A percentile compares a stretch with the other conserved stretches of the same genome.
Evolutionary conservation across 75 land plant genomes (phyloP).

Genomic region (Chamaecyparis obtusa): DNA sequence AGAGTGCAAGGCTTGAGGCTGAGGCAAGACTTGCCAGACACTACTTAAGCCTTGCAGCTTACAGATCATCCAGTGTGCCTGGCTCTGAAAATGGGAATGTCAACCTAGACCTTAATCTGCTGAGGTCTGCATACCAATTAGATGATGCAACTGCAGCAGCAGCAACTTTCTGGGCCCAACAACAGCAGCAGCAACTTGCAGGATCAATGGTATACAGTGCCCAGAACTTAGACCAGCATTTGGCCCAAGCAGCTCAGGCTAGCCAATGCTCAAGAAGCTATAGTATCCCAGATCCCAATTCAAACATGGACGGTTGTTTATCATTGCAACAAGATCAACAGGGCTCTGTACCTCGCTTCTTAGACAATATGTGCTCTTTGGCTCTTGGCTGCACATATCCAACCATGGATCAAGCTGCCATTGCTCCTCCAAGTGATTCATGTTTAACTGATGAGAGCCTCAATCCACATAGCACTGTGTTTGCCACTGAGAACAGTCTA

Average conservation of each 20-base stretch:
- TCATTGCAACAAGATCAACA: constrained; percentile 6
- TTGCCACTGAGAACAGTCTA: background rate
- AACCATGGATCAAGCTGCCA: background rate
- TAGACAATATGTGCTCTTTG: constrained; percentile 10
- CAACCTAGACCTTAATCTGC: constrained; percentile 5
- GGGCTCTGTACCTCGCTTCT: background rate
- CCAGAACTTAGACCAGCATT: background rate
- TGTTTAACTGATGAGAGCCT: background rate
- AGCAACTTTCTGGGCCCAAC: constrained; percentile 1
- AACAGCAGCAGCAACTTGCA: background rate
- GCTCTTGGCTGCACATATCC: constrained; percentile 7
- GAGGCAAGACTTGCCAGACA: constrained; percentile 2
- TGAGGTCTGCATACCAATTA: constrained; percentile 5
- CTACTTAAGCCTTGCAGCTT: constrained; percentile 3
- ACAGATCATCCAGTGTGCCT: background rate
- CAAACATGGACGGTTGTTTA: background rate
- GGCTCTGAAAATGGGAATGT: background rate
- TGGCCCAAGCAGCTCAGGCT: background rate
- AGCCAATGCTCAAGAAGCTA: background rate
- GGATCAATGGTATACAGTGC: background rate
- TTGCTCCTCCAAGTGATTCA: constrained; percentile 11
- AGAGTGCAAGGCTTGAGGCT: constrained; percentile 10
- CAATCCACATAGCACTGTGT: background rate
- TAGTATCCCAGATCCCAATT: background rate
- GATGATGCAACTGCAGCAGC: background rate